These are phyloP conservation scores for Nigrospora oryzae DNA, from an alignment of 2,329 filamentous ascomycete genomes.

Conservation along the genomic window DNA sequence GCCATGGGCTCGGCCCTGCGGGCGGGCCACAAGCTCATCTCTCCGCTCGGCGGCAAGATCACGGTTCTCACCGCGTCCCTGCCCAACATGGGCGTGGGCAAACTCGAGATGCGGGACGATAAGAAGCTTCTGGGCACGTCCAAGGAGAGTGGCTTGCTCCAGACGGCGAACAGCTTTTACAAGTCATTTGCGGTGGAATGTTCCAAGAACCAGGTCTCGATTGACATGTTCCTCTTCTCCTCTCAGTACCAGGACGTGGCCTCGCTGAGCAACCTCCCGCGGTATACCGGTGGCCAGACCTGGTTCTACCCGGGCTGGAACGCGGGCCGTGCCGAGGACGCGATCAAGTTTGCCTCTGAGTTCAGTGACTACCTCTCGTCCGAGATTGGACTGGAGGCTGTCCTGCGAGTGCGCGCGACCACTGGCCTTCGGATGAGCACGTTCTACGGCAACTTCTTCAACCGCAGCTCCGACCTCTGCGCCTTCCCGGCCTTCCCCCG, in stretches of 20 bases:
- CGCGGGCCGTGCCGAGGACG: slow-evolving; percentile 85
- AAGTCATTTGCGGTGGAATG: slow-evolving; percentile 99
- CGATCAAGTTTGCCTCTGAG: slow-evolving; percentile 94
- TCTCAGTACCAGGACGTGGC: slow-evolving; percentile 97
- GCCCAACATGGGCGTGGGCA: slow-evolving; percentile 82
- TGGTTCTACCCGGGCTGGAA: slow-evolving; percentile 99
- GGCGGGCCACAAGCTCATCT: slow-evolving; percentile 92
- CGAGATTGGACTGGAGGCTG: slow-evolving; percentile 92
- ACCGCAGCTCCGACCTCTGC: slow-evolving; percentile 92
- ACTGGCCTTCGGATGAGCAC: slow-evolving; percentile 94
- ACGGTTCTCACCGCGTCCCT: slow-evolving; percentile 83
- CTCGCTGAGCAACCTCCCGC: slow-evolving; percentile 86
- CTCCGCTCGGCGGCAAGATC: slow-evolving; percentile 89
- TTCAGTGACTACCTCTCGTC: slow-evolving; percentile 96
- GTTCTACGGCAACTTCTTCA: slow-evolving; percentile 99
- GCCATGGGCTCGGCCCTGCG: slow-evolving; percentile 91
- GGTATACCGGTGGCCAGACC: slow-evolving; percentile 95
- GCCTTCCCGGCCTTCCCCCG: slow-evolving; percentile 97
- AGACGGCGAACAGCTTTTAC: slow-evolving; percentile 94
- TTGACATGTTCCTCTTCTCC: slow-evolving; percentile 97
- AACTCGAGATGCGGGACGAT: slow-evolving; percentile 88
- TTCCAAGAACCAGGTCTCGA: slow-evolving; percentile 96
- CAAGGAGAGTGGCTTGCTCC: slow-evolving; percentile 79
- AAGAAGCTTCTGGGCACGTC: slow-evolving; percentile 92
- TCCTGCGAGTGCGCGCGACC: slow-evolving; percentile 88